These are phyloP conservation scores for Phytophthora hibernalis DNA, from an alignment of 352 stramenopile species.

Conservation along the genomic window DNA sequence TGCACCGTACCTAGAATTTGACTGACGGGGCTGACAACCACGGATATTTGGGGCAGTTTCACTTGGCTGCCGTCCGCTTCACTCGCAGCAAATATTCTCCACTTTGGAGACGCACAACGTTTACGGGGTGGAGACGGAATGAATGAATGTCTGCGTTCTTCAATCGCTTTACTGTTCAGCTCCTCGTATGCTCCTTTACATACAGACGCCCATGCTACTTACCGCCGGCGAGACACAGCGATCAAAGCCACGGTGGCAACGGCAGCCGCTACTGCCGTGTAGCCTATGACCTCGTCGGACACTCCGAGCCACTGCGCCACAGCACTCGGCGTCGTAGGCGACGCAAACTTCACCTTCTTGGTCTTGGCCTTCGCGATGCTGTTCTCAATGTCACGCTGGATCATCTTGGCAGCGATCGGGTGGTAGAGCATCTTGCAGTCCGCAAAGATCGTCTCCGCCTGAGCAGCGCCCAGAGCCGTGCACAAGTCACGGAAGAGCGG, in stretches of 20 bases:
- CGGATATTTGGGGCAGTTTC: too few relatives aligned
- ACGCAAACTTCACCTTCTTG: conserved; percentile 44
- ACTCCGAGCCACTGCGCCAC: conserved; percentile 40
- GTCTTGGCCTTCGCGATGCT: conserved; percentile 42
- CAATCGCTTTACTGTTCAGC: neutral
- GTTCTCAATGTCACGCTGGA: conserved; percentile 62
- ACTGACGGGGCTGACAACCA: too few relatives aligned
- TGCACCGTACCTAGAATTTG: too few relatives aligned
- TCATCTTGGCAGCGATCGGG: conserved; percentile 77
- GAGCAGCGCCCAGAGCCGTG: conserved; percentile 35
- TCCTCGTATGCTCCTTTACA: conserved; percentile 5
- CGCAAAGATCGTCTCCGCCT: conserved; percentile 45
- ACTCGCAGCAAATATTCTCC: too few relatives aligned
- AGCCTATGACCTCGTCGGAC: conserved; percentile 34
- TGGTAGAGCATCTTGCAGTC: conserved; percentile 73
- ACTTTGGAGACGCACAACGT: too few relatives aligned
- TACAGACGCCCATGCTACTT: neutral
- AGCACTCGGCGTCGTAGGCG: conserved; percentile 34
- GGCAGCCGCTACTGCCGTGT: conserved; percentile 22
- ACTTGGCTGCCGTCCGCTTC: too few relatives aligned
- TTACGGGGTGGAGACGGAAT: too few relatives aligned
- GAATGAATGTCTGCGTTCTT: neutral
- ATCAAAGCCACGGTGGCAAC: conserved; percentile 29
- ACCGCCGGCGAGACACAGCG: conserved; percentile 32
- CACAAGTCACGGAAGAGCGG: conserved; percentile 73